Base-by-base conservation (phyloP, 2,329 filamentous ascomycete species). In the Xylariomycetidae sp. region DNA sequence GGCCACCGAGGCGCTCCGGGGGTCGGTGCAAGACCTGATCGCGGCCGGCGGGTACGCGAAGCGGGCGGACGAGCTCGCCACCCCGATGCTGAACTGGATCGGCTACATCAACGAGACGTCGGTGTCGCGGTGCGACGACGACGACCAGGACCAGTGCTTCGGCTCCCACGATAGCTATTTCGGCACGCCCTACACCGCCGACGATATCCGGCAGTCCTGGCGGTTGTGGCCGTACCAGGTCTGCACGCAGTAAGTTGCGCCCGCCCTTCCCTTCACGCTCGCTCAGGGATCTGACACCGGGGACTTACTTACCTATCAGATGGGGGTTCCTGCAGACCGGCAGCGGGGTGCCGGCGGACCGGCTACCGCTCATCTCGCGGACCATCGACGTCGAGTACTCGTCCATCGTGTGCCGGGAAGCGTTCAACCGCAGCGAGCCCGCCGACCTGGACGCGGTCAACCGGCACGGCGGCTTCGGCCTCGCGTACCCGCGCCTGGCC, bases 251-350 rank as follows among this genome's bases (percentile, higher is more conserved):
- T 71, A 52, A 53, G 64, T 54, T 8, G 19, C 16, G 29, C 12
- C 10, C 20, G 8, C 20, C 20, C 20, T 12, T 12, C 20, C 20
- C 20, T 23, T 23, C 20, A 8, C 20, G 8, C 20, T 23, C 20
- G 20, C 20, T 12, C 12, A 23, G 20, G 20, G 12, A 12, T 12
- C 8, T 23, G n/a, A n/a, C n/a, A n/a, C 9, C n/a, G 6, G 18
- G 9, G 17, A 25, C 14, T 4, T 19, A 6, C 28, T 15, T 6
- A 36, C 30, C 29, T 25, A 10, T 19, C 29, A 73, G 76, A 69
- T 92, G 84, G 85, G 86, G 85, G 8, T 92, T 76, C 59, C 75
- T 89, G 31, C 74, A 81, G 44, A 86, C 82, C 1, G 85, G 86
- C 29, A 79, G 76, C 4, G 75, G 79, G 17, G 77, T 79, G 0